phyloP scores from a whole-genome alignment of 83 land plant genomes.

The Diphasiastrum complanatum region DNA sequence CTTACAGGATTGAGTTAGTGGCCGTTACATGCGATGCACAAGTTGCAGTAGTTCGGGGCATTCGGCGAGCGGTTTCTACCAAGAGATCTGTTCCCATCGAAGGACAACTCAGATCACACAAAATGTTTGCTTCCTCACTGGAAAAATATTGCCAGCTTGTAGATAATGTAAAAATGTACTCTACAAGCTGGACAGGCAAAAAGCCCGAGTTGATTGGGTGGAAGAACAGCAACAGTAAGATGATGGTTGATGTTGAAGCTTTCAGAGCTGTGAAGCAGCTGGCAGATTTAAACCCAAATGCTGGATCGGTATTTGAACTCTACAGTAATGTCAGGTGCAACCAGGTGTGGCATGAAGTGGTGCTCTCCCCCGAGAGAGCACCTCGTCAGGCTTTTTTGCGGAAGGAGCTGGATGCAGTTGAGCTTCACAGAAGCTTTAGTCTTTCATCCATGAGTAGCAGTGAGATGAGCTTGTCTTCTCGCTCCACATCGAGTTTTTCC shows the following conservation, averaged over 20 bases:
- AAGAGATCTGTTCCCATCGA: slow-evolving; percentile 74
- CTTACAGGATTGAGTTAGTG: slow-evolving; percentile 77
- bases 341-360: neutral
- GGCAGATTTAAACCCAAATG: neutral
- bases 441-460: no score
- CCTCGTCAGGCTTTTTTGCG: neutral
- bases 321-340: neutral
- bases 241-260: neutral
- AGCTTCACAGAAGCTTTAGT: no score
- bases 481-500: no score
- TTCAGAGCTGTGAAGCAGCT: neutral
- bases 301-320: neutral
- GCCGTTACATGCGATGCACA: slow-evolving; percentile 83
- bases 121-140: slow-evolving; percentile 64
- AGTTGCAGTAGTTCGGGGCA: slow-evolving; percentile 77
- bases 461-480: no score
- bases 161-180: slow-evolving; percentile 61
- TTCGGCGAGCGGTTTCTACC: slow-evolving; percentile 74
- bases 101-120: slow-evolving; percentile 74
- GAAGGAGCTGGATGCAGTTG: neutral
- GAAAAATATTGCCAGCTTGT: slow-evolving; percentile 49
- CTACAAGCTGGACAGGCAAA: no score
- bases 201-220: neutral
- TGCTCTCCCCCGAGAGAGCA: neutral
- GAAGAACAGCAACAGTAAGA: neutral